These are phyloP conservation scores for Verticillium nubilum DNA, from an alignment of 2,329 filamentous ascomycete genomes.

Conservation along the genomic window DNA sequence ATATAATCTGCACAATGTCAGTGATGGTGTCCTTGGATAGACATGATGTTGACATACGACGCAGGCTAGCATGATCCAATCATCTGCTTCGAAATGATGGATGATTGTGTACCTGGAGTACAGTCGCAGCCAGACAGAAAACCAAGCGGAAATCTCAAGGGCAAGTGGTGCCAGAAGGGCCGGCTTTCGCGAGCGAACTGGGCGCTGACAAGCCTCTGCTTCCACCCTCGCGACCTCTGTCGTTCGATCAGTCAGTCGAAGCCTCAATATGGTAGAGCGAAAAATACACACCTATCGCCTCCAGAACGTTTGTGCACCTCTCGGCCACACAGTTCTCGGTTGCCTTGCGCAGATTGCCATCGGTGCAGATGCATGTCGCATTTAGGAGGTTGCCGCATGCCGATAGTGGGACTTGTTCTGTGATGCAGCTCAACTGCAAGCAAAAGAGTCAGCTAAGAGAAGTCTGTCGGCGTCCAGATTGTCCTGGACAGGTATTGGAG, in stretches of 20 bases:
- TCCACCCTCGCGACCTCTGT: constrained; percentile 24
- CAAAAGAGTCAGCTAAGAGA: neutral
- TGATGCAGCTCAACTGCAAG: constrained; percentile 16
- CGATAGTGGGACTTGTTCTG: constrained; percentile 15
- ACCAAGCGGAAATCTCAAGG: constrained; percentile 27
- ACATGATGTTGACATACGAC: constrained; percentile 17
- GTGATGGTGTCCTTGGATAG: neutral
- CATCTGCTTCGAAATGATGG: constrained; percentile 26
- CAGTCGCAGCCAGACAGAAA: constrained; percentile 28
- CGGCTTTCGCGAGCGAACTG: constrained; percentile 21
- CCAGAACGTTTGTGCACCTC: constrained; percentile 16
- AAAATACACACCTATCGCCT: constrained; percentile 18
- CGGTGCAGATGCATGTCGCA: constrained; percentile 22
- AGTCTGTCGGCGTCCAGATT: neutral
- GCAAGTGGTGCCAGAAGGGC: constrained; percentile 28
- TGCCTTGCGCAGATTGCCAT: constrained; percentile 11
- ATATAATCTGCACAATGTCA: constrained; percentile 17
- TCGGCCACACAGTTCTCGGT: constrained; percentile 17
- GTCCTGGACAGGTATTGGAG: neutral
- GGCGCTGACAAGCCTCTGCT: constrained; percentile 24
- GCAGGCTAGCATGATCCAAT: constrained; percentile 31
- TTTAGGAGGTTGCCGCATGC: constrained; percentile 16
- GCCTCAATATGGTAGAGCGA: neutral
- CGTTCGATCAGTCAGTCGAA: constrained; percentile 6
- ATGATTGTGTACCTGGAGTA: constrained; percentile 27